Conservation (phyloP, 225 moss, liverwort and hornwort species). For the Thuidium tamariscinum region DNA sequence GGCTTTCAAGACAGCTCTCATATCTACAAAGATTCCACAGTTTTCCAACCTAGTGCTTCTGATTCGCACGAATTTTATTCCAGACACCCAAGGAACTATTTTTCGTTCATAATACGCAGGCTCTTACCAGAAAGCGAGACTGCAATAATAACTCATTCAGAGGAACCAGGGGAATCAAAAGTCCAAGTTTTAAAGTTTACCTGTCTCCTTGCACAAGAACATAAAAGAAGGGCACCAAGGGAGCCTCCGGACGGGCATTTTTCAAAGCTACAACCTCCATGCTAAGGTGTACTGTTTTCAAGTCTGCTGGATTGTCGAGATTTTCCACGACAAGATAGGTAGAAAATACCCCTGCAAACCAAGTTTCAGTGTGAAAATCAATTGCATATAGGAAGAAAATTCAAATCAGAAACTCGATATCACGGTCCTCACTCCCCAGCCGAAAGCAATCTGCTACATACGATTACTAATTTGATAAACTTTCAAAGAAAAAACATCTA, state of each 20-base stretch:
- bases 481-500: neutral
- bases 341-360: conserved; percentile 67
- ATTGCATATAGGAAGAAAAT: neutral
- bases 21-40: neutral
- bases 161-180: neutral
- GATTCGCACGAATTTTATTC: neutral
- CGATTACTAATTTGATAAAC: neutral
- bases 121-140: neutral
- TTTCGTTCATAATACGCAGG: neutral
- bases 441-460: neutral
- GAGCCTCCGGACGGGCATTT: conserved; percentile 80
- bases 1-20: neutral
- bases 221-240: conserved; percentile 70
- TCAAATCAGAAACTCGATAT: neutral
- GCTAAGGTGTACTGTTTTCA: conserved; percentile 84
- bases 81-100: neutral
- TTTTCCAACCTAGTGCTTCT: neutral
- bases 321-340: conserved; percentile 92
- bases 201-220: conserved; percentile 87
- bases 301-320: conserved; percentile 80
- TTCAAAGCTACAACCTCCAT: conserved; percentile 82
- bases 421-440: neutral
- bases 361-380: neutral
- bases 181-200: conserved; percentile 9
- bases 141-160: neutral